Conservation (phyloP, 768 basidiomycete genomes). For the Rhizopogon vinicolor region DNA sequence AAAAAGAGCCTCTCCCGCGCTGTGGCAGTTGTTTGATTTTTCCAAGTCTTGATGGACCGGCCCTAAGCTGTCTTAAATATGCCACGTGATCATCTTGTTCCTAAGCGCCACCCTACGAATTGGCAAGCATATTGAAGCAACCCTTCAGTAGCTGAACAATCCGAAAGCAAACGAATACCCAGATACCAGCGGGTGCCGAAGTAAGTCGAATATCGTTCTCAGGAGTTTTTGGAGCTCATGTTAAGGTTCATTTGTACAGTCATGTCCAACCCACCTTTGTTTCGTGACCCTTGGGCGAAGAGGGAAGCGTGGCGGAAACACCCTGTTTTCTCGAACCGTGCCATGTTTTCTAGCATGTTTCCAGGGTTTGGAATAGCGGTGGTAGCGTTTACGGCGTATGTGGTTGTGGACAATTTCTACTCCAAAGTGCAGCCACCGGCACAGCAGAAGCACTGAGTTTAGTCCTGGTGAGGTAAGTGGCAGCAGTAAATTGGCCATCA, state of each 20-base stretch:
- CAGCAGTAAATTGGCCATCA: background rate
- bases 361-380: constrained; percentile 94
- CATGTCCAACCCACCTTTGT: constrained; percentile 69
- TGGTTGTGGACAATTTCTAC: constrained; percentile 75
- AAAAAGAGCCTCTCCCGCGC: constrained; percentile 18
- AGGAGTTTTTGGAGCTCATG: background rate
- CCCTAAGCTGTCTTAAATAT: constrained; percentile 40
- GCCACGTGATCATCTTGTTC: constrained; percentile 20
- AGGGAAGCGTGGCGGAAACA: constrained; percentile 89
- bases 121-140: background rate
- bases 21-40: constrained; percentile 21
- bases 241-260: background rate
- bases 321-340: constrained; percentile 80
- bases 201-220: background rate
- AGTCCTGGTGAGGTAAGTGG: background rate
- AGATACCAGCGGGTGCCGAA: background rate
- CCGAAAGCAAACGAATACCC: background rate
- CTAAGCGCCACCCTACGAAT: background rate
- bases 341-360: constrained; percentile 88
- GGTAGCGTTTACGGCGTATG: constrained; percentile 89
- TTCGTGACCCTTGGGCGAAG: constrained; percentile 93
- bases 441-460: constrained; percentile 4
- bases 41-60: constrained; percentile 45
- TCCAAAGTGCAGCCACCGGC: constrained; percentile 27
- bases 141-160: background rate